phyloP scores from a whole-genome alignment of 1,284 basidiomycete genomes.

The Sanguinoderma infundibulare region DNA sequence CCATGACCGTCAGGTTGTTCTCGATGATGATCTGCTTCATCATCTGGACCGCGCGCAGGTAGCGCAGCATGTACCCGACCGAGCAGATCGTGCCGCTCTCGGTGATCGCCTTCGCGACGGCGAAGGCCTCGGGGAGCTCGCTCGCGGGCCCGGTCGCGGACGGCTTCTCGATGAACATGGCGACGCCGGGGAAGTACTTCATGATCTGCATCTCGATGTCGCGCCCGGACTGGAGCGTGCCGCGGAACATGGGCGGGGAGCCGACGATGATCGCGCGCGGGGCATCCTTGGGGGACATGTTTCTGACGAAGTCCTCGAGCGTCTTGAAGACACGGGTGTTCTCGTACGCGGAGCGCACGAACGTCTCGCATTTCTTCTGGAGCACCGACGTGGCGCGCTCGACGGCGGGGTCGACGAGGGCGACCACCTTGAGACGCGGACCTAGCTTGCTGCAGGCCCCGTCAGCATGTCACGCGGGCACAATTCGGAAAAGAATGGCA shows the following conservation, averaged over 20 bases:
- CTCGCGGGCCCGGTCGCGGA: constrained; percentile 82
- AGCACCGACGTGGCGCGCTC: constrained; percentile 85
- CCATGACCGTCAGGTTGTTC: constrained; percentile 96
- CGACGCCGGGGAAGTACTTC: constrained; percentile 87
- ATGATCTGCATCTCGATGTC: constrained; percentile 93
- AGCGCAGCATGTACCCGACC: constrained; percentile 94
- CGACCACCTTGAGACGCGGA: constrained; percentile 93
- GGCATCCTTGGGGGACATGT: constrained; percentile 61
- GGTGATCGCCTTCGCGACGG: constrained; percentile 69
- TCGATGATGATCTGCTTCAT: constrained; percentile 98
- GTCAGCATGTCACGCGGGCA: constrained; percentile 17
- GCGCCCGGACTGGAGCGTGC: constrained; percentile 75
- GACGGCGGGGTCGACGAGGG: constrained; percentile 89
- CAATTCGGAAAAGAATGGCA: neutral
- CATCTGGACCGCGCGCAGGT: constrained; percentile 94
- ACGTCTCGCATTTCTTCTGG: constrained; percentile 90
- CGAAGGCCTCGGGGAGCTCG: constrained; percentile 71
- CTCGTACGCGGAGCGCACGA: constrained; percentile 93
- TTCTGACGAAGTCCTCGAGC: constrained; percentile 86
- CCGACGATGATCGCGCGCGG: constrained; percentile 88
- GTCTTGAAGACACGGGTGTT: constrained; percentile 89
- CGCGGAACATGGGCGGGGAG: constrained; percentile 93
- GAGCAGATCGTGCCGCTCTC: constrained; percentile 82
- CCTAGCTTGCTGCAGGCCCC: constrained; percentile 82
- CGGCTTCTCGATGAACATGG: constrained; percentile 97